A percentile compares a stretch with the other conserved stretches of the same genome.
Conservation (phyloP, 148 eudicot genomes). For the Vaccinium darrowii region DNA sequence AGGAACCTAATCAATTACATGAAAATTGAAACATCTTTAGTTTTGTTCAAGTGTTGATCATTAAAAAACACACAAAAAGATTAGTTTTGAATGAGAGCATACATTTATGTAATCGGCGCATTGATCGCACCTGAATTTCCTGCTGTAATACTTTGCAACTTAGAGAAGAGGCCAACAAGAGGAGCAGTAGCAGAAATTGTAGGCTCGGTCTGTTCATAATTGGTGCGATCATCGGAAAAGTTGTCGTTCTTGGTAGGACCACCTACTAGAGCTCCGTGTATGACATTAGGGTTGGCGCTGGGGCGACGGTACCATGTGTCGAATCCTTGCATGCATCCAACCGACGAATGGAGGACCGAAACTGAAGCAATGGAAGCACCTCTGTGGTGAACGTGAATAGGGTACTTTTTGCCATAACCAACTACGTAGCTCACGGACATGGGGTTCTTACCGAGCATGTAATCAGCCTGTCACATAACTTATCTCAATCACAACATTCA, state of each 20-base stretch:
- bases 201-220: slow-evolving; percentile 83
- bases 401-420: slow-evolving; percentile 73
- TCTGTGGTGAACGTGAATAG: slow-evolving; percentile 77
- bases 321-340: slow-evolving; percentile 74
- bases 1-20: background rate
- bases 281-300: slow-evolving; percentile 55
- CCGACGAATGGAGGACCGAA: slow-evolving; percentile 29
- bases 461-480: slow-evolving; percentile 54
- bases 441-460: slow-evolving; percentile 85
- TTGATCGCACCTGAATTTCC: slow-evolving; percentile 32
- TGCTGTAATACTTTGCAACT: slow-evolving; percentile 33
- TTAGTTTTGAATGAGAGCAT: background rate
- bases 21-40: background rate
- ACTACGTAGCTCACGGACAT: slow-evolving; percentile 77
- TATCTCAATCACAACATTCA: background rate
- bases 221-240: slow-evolving; percentile 54
- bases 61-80: too few species aligned
- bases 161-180: slow-evolving; percentile 74
- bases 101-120: background rate
- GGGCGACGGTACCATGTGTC: slow-evolving; percentile 68
- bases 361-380: slow-evolving; percentile 70
- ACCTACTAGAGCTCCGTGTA: slow-evolving; percentile 75
- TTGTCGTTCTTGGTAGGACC: slow-evolving; percentile 62
- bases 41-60: too few species aligned
- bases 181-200: slow-evolving; percentile 73